Evolutionary conservation across 208 protist genomes (phyloP).

Genomic region (Angomonas ambiguus): DNA sequence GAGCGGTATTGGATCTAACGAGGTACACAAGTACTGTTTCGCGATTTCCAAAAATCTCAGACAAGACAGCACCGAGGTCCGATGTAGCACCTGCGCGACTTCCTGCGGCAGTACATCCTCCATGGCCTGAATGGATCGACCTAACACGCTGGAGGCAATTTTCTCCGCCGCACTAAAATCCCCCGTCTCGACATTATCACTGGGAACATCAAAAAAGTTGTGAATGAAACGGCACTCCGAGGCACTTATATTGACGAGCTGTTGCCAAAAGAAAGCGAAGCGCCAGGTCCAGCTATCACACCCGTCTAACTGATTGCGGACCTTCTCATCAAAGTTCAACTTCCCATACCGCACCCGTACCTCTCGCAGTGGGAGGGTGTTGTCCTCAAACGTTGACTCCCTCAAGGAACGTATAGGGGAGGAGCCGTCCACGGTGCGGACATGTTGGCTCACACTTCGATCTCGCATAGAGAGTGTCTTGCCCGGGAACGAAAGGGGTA

Average conservation of each 20-base stretch:
- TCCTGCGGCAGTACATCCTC: slow-evolving; percentile 37
- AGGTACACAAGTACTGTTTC: slow-evolving; percentile 76
- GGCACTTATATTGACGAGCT: slow-evolving; percentile 52
- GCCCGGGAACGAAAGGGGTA: slow-evolving; percentile 36
- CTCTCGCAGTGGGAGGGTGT: slow-evolving; percentile 37
- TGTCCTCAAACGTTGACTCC: slow-evolving; percentile 56
- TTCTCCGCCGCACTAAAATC: slow-evolving; percentile 51
- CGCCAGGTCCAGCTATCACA: slow-evolving; percentile 66
- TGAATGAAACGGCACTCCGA: slow-evolving; percentile 73
- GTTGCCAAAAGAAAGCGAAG: slow-evolving; percentile 43
- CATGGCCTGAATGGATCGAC: slow-evolving; percentile 27
- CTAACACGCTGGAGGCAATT: slow-evolving; percentile 54
- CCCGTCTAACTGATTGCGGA: slow-evolving; percentile 30
- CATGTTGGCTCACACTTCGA: slow-evolving; percentile 72
- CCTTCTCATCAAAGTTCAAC: slow-evolving; percentile 32
- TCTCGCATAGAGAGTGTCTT: slow-evolving; percentile 47
- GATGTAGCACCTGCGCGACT: slow-evolving; percentile 45
- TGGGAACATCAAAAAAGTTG: slow-evolving; percentile 70
- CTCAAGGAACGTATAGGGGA: slow-evolving; percentile 30
- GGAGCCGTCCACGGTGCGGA: slow-evolving; percentile 27
- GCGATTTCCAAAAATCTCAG: slow-evolving; percentile 64
- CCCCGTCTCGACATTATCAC: slow-evolving; percentile 34
- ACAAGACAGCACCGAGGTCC: slow-evolving; percentile 48
- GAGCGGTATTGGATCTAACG: slow-evolving; percentile 72
- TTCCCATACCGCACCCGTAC: slow-evolving; percentile 40